Evolutionary conservation across 257 asterid genomes (phyloP).

Genomic region (Pogostemon cablin): DNA sequence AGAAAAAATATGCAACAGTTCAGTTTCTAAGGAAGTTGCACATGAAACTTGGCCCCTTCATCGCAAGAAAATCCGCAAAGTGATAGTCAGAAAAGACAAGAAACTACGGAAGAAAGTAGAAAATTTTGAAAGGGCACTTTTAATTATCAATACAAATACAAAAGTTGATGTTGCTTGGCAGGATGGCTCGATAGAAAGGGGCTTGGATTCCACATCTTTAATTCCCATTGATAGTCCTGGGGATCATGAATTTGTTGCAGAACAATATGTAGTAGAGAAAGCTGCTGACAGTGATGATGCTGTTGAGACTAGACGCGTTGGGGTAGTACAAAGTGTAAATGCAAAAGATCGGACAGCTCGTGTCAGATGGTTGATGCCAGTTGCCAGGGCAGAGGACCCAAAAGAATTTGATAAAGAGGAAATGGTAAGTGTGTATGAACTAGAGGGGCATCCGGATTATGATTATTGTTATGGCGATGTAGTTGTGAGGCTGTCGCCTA

Average conservation of each 20-base stretch:
- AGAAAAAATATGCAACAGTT: conserved; percentile 51
- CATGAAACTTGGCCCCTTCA: conserved; percentile 75
- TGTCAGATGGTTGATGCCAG: conserved; percentile 90
- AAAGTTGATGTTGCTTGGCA: conserved; percentile 93
- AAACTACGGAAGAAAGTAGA: conserved; percentile 82
- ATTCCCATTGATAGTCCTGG: conserved; percentile 95
- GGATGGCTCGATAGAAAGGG: conserved; percentile 71
- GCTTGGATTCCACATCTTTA: conserved; percentile 68
- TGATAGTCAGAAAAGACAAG: conserved; percentile 78
- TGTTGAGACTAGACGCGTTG: conserved; percentile 75
- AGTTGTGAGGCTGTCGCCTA: conserved; percentile 89
- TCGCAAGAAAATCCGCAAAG: conserved; percentile 89
- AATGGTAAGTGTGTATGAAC: conserved; percentile 94
- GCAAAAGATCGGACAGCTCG: conserved; percentile 90
- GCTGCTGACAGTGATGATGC: conserved; percentile 74
- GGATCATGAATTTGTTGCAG: conserved; percentile 97
- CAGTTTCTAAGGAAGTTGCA: conserved; percentile 53
- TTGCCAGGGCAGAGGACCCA: conserved; percentile 81
- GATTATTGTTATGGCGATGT: conserved; percentile 97
- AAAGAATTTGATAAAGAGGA: conserved; percentile 92
- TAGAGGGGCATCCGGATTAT: conserved; percentile 98
- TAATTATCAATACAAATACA: conserved; percentile 70
- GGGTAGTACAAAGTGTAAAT: conserved; percentile 83
- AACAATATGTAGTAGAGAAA: conserved; percentile 95
- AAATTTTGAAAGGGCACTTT: conserved; percentile 79